phyloP scores from a whole-genome alignment of 2,329 filamentous ascomycete species.

The Pseudofabraea citricarpa region DNA sequence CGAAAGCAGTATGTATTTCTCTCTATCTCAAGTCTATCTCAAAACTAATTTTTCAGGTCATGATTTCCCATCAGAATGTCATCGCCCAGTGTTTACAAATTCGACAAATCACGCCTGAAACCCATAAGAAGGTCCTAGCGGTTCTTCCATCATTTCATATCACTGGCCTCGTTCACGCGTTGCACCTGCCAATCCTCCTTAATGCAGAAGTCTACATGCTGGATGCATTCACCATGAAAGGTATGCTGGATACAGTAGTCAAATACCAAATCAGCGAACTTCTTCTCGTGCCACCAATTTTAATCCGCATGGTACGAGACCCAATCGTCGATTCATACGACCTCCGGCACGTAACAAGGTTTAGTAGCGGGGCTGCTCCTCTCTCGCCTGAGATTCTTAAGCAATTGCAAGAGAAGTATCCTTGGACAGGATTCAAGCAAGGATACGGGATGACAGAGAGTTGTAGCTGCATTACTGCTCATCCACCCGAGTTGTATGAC shows the following conservation, averaged over 20 bases:
- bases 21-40: neutral
- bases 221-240: conserved; percentile 56
- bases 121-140: conserved; percentile 47
- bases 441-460: conserved; percentile 66
- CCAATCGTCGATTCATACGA: conserved; percentile 50
- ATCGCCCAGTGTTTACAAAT: conserved; percentile 59
- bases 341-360: conserved; percentile 47
- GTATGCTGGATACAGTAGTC: conserved; percentile 48
- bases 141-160: conserved; percentile 58
- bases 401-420: conserved; percentile 50
- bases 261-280: conserved; percentile 51
- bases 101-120: conserved; percentile 42
- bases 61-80: conserved; percentile 48
- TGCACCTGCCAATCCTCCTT: conserved; percentile 57
- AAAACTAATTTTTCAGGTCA: no score
- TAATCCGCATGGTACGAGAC: conserved; percentile 57
- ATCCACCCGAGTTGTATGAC: conserved; percentile 48
- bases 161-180: conserved; percentile 52
- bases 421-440: conserved; percentile 57
- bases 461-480: conserved; percentile 57
- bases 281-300: conserved; percentile 54
- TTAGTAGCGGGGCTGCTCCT: conserved; percentile 57
- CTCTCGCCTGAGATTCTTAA: conserved; percentile 52
- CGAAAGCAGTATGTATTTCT: conserved; percentile 34
- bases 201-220: conserved; percentile 66